Percentiles rank a stretch among this genome's conserved stretches.
phyloP scores from a whole-genome alignment of 116 monocot genomes.

The Cymodocea nodosa region DNA sequence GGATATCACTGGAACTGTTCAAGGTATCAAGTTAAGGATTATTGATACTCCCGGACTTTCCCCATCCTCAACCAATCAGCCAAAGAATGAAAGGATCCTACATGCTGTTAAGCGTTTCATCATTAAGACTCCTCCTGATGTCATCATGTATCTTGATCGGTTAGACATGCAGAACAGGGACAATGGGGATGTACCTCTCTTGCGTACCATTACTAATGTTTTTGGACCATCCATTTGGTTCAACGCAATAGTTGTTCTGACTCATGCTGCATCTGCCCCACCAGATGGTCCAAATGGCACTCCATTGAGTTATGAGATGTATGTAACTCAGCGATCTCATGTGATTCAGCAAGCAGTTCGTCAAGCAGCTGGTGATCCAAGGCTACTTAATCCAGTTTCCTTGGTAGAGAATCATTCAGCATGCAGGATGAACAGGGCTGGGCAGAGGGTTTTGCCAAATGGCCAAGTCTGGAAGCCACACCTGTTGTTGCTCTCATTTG shows the following conservation, averaged over 20 bases:
- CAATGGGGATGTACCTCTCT: slow-evolving; percentile 58
- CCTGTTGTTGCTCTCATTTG: slow-evolving; percentile 75
- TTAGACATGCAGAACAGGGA: slow-evolving; percentile 89
- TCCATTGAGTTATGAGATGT: slow-evolving; percentile 91
- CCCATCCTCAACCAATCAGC: slow-evolving; percentile 50
- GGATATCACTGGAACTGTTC: slow-evolving; percentile 50
- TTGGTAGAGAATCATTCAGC: slow-evolving; percentile 90
- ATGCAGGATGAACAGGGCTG: slow-evolving; percentile 80
- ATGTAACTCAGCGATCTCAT: slow-evolving; percentile 87
- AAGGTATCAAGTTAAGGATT: slow-evolving; percentile 73
- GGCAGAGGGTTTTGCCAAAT: slow-evolving; percentile 87
- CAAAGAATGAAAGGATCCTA: slow-evolving; percentile 59
- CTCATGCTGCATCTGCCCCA: slow-evolving; percentile 90
- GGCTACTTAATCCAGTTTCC: slow-evolving; percentile 89
- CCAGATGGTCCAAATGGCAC: slow-evolving; percentile 78
- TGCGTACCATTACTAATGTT: slow-evolving; percentile 59
- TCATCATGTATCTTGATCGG: slow-evolving; percentile 87
- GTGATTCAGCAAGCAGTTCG: slow-evolving; percentile 88
- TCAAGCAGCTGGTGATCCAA: slow-evolving; percentile 72
- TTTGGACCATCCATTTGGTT: slow-evolving; percentile 93
- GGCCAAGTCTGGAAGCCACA: slow-evolving; percentile 96
- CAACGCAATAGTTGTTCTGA: slow-evolving; percentile 86
- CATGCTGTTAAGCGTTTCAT: slow-evolving; percentile 59
- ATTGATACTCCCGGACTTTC: slow-evolving; percentile 92
- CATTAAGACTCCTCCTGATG: slow-evolving; percentile 66